A percentile compares a stretch with the other conserved stretches of the same genome.
phyloP scores from a whole-genome alignment of 371 early-diverging fungal species.

The Ecytonucleospora hepatopenaei region DNA sequence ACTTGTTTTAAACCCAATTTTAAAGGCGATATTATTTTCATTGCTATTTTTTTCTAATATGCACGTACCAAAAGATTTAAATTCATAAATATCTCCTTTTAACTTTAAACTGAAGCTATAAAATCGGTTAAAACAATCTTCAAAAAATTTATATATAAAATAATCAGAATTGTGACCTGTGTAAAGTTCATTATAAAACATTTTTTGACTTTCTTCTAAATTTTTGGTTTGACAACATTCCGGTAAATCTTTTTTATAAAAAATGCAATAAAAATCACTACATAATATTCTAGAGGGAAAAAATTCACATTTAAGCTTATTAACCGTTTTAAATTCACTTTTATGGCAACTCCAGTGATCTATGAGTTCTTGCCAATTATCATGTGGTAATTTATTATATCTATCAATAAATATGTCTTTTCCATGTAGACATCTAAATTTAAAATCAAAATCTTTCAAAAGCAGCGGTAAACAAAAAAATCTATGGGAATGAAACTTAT shows the following conservation, averaged over 20 bases:
- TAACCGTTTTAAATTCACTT: slow-evolving; percentile 49
- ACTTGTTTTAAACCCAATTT: slow-evolving; percentile 41
- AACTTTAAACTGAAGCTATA: slow-evolving; percentile 18
- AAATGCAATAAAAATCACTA: slow-evolving; percentile 43
- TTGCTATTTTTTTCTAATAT: slow-evolving; percentile 6
- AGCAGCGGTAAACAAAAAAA: too few relatives aligned
- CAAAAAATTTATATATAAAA: slow-evolving; percentile 38
- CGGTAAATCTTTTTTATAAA: slow-evolving; percentile 26
- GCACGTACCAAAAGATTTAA: slow-evolving; percentile 39
- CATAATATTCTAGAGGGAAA: slow-evolving; percentile 43
- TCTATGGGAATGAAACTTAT: too few relatives aligned
- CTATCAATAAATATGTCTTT: slow-evolving; percentile 20
- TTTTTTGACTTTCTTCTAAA: neutral
- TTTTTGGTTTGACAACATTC: slow-evolving; percentile 18
- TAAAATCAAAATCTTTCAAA: too few relatives aligned
- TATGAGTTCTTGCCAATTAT: slow-evolving; percentile 55
- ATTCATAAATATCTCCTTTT: slow-evolving; percentile 26
- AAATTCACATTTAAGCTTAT: slow-evolving; percentile 31
- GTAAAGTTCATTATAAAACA: slow-evolving; percentile 36
- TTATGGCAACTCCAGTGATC: slow-evolving; percentile 57
- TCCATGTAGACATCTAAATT: slow-evolving; percentile 36
- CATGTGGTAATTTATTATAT: slow-evolving; percentile 41
- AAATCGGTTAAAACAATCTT: slow-evolving; percentile 33
- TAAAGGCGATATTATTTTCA: slow-evolving; percentile 23
- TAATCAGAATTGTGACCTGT: neutral